Base-by-base conservation (phyloP, 2,329 filamentous ascomycete species). In the Fusarium ambrosium region DNA sequence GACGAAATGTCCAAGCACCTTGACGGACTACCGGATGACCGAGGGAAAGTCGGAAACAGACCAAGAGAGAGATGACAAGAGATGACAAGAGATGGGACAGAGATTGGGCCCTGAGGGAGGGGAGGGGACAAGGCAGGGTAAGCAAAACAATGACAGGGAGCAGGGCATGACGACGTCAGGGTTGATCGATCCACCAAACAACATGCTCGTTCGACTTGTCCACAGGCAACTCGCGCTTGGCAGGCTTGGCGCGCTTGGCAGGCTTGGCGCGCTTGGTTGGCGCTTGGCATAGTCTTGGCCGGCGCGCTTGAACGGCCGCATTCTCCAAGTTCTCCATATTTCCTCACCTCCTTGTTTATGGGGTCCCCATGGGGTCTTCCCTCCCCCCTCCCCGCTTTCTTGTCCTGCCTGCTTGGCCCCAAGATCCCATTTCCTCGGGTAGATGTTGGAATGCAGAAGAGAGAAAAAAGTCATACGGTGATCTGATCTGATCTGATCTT, bases 401-500 rank as follows among this genome's bases (percentile, higher is more conserved):
- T 48, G 39, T 45, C 20, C 43, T 29, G 16, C 6, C 43, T 62
- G 32, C n/a, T 55, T 32, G 29, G 29, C 18, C 27, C 61, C 61
- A 37, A 43, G 43, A 51, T 63, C 34, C 29, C 61, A 29, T 53
- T 14, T 24, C 24, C 48, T 63, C 24, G 36, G 32, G 41, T 53
- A 62, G 64, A 62, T 69, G 24, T 6, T 10, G 14, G 22, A 22
- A 36, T 62, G 64, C 27, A 55, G 32, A 20, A 55, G 32, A 20
- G 24, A 32, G 29, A 11, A 32, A 48, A 48, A 53, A 59, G 62
- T 62, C 67, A 43, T 61, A 70, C 34, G 67, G 45, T 70, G 60
- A 70, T 70, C 65, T 69, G 68, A 69, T 64, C 66, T 61, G 27
- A 69, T 70, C 69, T 71, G 16, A 71, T 62, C 61, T 63, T 59